Evolutionary conservation across 805 yeast genomes (phyloP), one percentile per base, ranked within the genome.

Genomic region (Priceomyces carsonii): DNA sequence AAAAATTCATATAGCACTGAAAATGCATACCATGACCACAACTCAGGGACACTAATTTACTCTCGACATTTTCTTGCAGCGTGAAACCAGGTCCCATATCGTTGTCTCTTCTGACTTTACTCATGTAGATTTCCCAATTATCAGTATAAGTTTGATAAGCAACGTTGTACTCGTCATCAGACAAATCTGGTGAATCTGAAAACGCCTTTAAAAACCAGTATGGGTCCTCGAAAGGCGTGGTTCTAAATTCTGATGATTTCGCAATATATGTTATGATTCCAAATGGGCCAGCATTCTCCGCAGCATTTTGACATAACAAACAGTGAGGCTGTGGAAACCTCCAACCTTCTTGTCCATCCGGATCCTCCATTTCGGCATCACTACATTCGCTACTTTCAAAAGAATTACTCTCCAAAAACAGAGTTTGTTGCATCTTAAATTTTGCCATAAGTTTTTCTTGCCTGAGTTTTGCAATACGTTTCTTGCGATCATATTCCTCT

Each of bases 1-100:
- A 57, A 50, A 79, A 85, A 39, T 79, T 79, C 35, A 77, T 59
- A 50, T 82, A 83, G 54, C 99, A 91, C 12, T 76, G 69, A 42
- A 75, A 79, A 57, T 91, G 99, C 81, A 91, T 83, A 2, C 95
- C 95, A 60, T 91, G 99, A 1, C 96, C 95, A 65, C 99, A 91
- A 33, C 95, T 82, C 41, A 79, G 75, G 3, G 82, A 68, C 1
- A 84, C 72, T 6, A 74, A 55, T 38, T 70, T 68, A 30, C 63
- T 63, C 26, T 75, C 69, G 26, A 62, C 60, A 27, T 52, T 53
- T 14, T 57, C 57, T 13, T 54, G 58, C 6, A 47, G 50, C 4
- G 80, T 77, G 46, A 83, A 87, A 1, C 91, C 90, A 0, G 89
- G 91, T 0, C 95, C 95, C 43, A 82, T 58, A 0, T 75, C 76